Percentiles rank a stretch among this genome's conserved stretches.
Conservation (phyloP, 1,284 basidiomycete species). For the Irpex sp. region DNA sequence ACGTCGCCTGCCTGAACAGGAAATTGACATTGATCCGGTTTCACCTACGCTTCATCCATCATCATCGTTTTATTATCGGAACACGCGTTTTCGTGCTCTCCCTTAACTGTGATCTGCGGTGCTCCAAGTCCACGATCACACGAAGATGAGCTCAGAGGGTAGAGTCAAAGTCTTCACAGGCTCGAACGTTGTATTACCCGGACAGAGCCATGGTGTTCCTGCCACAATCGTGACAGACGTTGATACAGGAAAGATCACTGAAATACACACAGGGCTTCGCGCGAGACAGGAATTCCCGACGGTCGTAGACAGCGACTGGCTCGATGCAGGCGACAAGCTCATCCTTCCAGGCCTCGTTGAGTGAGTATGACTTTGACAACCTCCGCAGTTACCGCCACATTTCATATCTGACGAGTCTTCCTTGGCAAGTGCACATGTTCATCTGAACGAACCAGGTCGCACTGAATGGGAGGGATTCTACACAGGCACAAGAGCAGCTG, state of each 20-base stretch:
- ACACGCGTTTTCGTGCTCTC: neutral
- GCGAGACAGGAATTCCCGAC: constrained; percentile 26
- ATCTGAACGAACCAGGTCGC: constrained; percentile 90
- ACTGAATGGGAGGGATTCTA: constrained; percentile 94
- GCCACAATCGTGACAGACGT: constrained; percentile 72
- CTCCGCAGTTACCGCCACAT: neutral
- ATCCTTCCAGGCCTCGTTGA: constrained; percentile 86
- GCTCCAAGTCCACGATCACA: neutral
- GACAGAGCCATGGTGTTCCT: constrained; percentile 44
- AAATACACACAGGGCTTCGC: constrained; percentile 39
- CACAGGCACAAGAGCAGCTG: constrained; percentile 86
- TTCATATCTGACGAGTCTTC: neutral
- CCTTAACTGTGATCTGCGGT: too few species aligned
- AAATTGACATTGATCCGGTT: neutral
- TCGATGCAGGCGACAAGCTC: constrained; percentile 62
- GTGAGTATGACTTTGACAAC: constrained; percentile 44
- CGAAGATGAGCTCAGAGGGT: constrained; percentile 12
- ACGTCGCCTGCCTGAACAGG: neutral
- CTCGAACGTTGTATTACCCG: constrained; percentile 59
- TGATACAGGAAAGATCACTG: constrained; percentile 63
- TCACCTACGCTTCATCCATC: neutral
- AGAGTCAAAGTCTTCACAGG: constrained; percentile 39
- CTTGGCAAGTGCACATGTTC: constrained; percentile 75
- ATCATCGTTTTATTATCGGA: neutral
- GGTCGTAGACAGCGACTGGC: constrained; percentile 38